A percentile compares a stretch with the other conserved stretches of the same genome.
Evolutionary conservation across 2,329 filamentous ascomycete species (phyloP).

Genomic region (Aureobasidium musti): DNA sequence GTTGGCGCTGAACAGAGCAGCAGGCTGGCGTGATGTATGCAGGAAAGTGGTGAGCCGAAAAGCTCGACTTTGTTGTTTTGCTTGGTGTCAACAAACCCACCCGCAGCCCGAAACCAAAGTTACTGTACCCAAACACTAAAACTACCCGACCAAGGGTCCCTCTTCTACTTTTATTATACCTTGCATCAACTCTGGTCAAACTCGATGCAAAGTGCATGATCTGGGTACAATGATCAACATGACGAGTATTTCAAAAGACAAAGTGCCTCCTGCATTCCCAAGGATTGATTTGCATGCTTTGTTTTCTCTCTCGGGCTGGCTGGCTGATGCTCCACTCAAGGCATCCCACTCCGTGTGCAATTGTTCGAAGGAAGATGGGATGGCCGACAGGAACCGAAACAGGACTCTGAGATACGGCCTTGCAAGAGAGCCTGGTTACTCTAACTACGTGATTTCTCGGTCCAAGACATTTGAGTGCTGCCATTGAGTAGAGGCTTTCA

Average conservation of each 20-base stretch:
- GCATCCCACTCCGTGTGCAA: slow-evolving; percentile 1
- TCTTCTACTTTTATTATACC: slow-evolving; percentile 2
- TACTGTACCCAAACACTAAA: slow-evolving; percentile 19
- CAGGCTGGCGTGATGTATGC: slow-evolving; percentile 25
- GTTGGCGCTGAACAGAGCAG: slow-evolving; percentile 17
- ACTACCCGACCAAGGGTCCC: slow-evolving; percentile 1
- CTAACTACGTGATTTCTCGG: not conserved
- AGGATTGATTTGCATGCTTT: slow-evolving; percentile 16
- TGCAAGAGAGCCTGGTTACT: not conserved
- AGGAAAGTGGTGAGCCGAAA: slow-evolving; percentile 23
- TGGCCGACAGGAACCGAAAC: not conserved
- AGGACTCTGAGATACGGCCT: not conserved
- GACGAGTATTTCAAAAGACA: not conserved
- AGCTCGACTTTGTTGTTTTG: slow-evolving; percentile 26
- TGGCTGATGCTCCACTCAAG: slow-evolving; percentile 1
- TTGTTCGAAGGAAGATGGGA: not conserved
- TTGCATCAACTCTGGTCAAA: not conserved
- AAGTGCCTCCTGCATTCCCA: not conserved
- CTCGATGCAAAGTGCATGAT: not conserved
- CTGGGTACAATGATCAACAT: not conserved
- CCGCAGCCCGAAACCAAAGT: slow-evolving; percentile 26
- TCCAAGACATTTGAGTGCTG: not conserved
- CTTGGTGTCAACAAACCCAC: slow-evolving; percentile 28
- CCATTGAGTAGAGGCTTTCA: not conserved
- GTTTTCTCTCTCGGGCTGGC: not conserved